Percentiles rank a stretch among this genome's conserved stretches.
These are phyloP conservation scores for Remersonia thermophila DNA, from an alignment of 2,329 filamentous ascomycete genomes.

Conservation along the genomic window DNA sequence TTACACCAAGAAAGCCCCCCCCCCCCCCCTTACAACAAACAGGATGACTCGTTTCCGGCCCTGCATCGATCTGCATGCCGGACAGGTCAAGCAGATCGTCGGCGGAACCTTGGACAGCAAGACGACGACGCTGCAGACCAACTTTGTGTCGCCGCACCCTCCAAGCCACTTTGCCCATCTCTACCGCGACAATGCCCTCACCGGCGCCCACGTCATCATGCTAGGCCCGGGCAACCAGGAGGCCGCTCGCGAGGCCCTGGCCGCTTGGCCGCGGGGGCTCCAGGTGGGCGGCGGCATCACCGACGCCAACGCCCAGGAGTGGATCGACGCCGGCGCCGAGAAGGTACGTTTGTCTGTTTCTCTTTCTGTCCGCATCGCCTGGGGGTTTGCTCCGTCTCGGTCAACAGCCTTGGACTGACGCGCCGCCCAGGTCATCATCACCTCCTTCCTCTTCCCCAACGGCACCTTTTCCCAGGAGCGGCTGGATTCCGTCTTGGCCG, in stretches of 20 bases:
- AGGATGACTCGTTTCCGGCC: slow-evolving; percentile 80
- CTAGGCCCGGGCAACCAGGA: slow-evolving; percentile 77
- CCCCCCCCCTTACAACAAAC: neutral
- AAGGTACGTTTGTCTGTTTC: slow-evolving; percentile 49
- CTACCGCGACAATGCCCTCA: slow-evolving; percentile 62
- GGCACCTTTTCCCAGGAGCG: slow-evolving; percentile 68
- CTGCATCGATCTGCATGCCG: slow-evolving; percentile 95
- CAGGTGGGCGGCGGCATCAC: slow-evolving; percentile 93
- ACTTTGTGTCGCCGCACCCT: slow-evolving; percentile 78
- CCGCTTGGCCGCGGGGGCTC: slow-evolving; percentile 64
- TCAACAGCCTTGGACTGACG: slow-evolving; percentile 18
- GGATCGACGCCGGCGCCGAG: slow-evolving; percentile 79
- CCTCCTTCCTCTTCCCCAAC: slow-evolving; percentile 82
- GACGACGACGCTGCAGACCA: slow-evolving; percentile 63
- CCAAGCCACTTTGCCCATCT: slow-evolving; percentile 69
- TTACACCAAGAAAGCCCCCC: too few relatives aligned
- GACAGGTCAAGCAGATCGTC: slow-evolving; percentile 96
- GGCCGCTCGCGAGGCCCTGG: slow-evolving; percentile 65
- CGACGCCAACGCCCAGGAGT: slow-evolving; percentile 68
- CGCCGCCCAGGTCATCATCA: slow-evolving; percentile 73
- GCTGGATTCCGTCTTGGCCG: slow-evolving; percentile 59
- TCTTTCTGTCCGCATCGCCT: neutral
- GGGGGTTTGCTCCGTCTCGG: neutral
- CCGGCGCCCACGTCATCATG: slow-evolving; percentile 91
- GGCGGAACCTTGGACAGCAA: slow-evolving; percentile 74